Conservation (phyloP, 192 early-diverging fungal genomes). For the Coemansia sp. region DNA sequence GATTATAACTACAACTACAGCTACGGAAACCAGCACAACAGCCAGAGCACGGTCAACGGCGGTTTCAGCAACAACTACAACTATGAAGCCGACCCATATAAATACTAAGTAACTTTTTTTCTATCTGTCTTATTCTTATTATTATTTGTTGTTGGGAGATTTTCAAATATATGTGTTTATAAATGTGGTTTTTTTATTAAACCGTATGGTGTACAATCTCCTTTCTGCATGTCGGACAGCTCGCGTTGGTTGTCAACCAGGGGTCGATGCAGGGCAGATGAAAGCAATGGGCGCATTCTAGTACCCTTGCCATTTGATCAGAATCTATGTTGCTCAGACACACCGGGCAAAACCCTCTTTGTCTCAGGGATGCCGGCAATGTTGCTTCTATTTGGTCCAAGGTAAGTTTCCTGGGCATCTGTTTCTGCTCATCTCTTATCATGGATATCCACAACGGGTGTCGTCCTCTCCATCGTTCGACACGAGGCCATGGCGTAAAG, state of each 20-base stretch:
- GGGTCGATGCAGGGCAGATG: conserved; percentile 39
- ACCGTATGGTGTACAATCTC: conserved; percentile 2
- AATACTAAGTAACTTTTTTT: conserved; percentile 2
- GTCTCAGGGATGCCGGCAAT: conserved; percentile 9
- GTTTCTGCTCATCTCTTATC: neutral
- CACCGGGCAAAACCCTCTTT: conserved; percentile 14
- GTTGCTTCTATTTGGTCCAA: conserved; percentile 21
- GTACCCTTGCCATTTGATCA: conserved; percentile 4
- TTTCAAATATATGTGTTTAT: conserved; percentile 1
- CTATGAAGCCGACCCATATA: conserved; percentile 9
- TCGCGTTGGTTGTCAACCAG: conserved; percentile 28
- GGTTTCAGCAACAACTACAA: conserved; percentile 5
- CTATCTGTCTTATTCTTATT: neutral
- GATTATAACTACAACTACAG: neutral
- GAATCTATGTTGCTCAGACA: conserved; percentile 18
- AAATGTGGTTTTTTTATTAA: neutral
- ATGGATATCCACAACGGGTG: conserved; percentile 11
- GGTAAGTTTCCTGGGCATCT: conserved; percentile 2
- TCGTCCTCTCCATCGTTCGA: conserved; percentile 6
- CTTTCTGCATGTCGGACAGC: conserved; percentile 29
- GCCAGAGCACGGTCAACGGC: neutral
- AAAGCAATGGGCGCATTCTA: conserved; percentile 25
- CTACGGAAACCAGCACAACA: neutral
- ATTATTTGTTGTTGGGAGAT: neutral
- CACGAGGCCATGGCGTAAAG: conserved; percentile 17